Evolutionary conservation across 2,329 filamentous ascomycete genomes (phyloP).

Genomic region (Xylariaceae sp.): DNA sequence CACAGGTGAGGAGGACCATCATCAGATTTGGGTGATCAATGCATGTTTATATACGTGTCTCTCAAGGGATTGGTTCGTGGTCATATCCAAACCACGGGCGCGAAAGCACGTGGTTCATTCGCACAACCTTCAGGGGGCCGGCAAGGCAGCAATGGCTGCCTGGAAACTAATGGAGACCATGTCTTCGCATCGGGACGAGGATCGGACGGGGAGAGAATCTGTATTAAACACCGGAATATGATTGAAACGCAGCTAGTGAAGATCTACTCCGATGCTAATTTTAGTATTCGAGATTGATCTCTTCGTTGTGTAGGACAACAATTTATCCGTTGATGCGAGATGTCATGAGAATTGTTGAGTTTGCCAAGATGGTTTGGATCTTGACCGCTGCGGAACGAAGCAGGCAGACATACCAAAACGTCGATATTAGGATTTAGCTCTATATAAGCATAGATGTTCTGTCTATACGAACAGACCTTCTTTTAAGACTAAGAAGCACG

Average conservation of each 20-base stretch:
- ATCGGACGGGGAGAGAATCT: neutral
- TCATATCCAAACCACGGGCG: neutral
- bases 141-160: constrained; percentile 20
- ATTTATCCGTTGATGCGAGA: no score
- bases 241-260: no score
- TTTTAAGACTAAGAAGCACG: no score
- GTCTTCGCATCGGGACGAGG: neutral
- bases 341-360: no score
- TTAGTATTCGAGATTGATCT: no score
- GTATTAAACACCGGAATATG: no score
- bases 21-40: neutral
- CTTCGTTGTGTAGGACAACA: no score
- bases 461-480: no score
- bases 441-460: neutral
- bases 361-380: no score
- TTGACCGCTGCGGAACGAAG: no score
- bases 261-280: no score
- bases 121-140: neutral
- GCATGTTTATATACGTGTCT: neutral
- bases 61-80: neutral
- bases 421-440: neutral
- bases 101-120: constrained; percentile 21
- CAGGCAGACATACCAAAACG: no score
- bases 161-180: neutral
- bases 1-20: neutral